Evolutionary conservation across 441 rosid species (phyloP).

Genomic region (Eruca vesicaria): DNA sequence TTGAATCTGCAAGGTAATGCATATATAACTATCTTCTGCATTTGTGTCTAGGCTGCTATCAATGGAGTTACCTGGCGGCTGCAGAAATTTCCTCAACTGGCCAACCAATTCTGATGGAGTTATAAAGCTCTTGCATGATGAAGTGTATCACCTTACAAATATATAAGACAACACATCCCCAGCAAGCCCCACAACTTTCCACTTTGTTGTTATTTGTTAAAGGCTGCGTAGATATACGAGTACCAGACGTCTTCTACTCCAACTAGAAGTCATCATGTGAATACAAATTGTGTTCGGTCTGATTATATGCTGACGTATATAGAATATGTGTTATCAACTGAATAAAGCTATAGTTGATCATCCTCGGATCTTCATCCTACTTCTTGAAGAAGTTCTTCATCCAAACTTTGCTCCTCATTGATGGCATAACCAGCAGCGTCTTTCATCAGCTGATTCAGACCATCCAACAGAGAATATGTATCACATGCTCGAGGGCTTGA

Average conservation of each 20-base stretch:
- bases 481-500: constrained; percentile 43
- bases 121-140: constrained; percentile 6
- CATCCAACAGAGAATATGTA: constrained; percentile 54
- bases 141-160: constrained; percentile 8
- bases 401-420: constrained; percentile 26
- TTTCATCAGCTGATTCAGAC: constrained; percentile 63
- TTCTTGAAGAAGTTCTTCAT: constrained; percentile 42
- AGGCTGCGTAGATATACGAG: background rate
- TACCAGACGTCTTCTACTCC: background rate
- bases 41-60: constrained; percentile 49
- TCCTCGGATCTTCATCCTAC: constrained; percentile 27
- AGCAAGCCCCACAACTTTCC: background rate
- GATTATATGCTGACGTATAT: constrained; percentile 1
- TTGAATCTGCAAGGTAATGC: constrained; percentile 5
- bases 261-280: constrained; percentile 1
- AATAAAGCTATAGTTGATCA: background rate
- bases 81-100: constrained; percentile 64
- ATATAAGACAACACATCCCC: background rate
- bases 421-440: constrained; percentile 39
- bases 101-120: constrained; percentile 36
- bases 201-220: background rate
- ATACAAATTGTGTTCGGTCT: background rate
- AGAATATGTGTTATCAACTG: constrained; percentile 4
- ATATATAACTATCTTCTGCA: background rate
- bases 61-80: constrained; percentile 67